phyloP scores from a whole-genome alignment of 1,284 basidiomycete species.

The Sanghuangporus weigelae region DNA sequence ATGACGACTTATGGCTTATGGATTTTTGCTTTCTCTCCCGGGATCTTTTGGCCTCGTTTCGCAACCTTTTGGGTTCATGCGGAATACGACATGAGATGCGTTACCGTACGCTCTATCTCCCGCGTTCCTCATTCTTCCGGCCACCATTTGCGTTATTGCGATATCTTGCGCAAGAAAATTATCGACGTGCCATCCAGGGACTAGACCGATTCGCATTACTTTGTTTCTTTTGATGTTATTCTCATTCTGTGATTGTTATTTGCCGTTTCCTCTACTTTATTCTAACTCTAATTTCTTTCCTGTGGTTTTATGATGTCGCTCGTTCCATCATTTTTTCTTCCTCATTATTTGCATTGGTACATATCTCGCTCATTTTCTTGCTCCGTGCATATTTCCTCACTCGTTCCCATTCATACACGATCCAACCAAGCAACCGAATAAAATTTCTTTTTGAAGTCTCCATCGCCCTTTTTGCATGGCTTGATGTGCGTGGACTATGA shows the following conservation, averaged over 20 bases:
- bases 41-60: not conserved
- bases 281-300: not conserved
- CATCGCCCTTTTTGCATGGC: not conserved
- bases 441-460: not conserved
- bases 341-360: not conserved
- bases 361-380: not conserved
- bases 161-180: not conserved
- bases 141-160: not conserved
- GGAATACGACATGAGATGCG: not conserved
- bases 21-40: not conserved
- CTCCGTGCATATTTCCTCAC: not conserved
- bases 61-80: not conserved
- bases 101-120: not conserved
- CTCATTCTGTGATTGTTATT: too few species aligned
- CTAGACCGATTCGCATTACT: not conserved
- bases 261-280: not conserved
- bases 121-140: not conserved
- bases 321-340: not conserved
- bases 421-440: not conserved
- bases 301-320: not conserved
- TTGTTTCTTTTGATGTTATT: not conserved
- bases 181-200: not conserved
- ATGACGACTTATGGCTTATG: not conserved
- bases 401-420: not conserved
- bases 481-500: not conserved